Conservation (phyloP, 176 grass and related monocot species). For the Hordeum marinum region DNA sequence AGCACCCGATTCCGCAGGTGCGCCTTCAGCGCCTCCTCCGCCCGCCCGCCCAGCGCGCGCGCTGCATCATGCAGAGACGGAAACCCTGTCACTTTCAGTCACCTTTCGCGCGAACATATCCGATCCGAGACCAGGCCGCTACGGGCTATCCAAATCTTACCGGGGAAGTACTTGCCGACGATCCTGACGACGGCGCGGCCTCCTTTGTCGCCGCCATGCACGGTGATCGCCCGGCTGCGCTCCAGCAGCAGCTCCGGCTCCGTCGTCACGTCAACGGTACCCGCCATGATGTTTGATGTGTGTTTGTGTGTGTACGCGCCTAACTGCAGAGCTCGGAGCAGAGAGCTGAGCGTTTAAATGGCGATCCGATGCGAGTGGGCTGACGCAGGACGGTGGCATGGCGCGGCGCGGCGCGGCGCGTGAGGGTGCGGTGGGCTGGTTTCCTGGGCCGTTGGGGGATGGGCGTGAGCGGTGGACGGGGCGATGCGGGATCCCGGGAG, state of each 20-base stretch:
- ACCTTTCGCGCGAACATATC: background rate
- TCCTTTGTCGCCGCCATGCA: conserved; percentile 52
- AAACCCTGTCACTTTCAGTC: background rate
- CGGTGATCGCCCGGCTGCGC: conserved; percentile 51
- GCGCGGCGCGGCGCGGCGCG: background rate
- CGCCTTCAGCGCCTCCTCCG: conserved; percentile 42
- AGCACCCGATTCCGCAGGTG: conserved; percentile 46
- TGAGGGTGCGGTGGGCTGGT: background rate
- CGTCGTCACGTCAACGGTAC: background rate
- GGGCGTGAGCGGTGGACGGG: conserved; percentile 14
- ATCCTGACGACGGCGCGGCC: conserved; percentile 66
- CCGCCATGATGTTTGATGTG: conserved; percentile 10
- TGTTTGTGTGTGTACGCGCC: background rate
- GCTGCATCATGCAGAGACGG: conserved; percentile 9
- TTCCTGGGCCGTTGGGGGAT: conserved; percentile 13
- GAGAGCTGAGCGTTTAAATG: conserved; percentile 25
- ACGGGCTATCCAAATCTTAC: background rate
- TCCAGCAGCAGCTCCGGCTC: conserved; percentile 53
- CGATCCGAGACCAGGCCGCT: background rate
- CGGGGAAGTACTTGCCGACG: conserved; percentile 82
- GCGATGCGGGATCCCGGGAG: conserved; percentile 30
- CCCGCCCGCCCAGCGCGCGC: conserved; percentile 47
- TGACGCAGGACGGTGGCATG: background rate
- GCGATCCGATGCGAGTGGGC: background rate
- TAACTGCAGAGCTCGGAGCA: background rate